phyloP scores from a whole-genome alignment of 2,329 filamentous ascomycete species.

The Fonsecaea multimorphosa region DNA sequence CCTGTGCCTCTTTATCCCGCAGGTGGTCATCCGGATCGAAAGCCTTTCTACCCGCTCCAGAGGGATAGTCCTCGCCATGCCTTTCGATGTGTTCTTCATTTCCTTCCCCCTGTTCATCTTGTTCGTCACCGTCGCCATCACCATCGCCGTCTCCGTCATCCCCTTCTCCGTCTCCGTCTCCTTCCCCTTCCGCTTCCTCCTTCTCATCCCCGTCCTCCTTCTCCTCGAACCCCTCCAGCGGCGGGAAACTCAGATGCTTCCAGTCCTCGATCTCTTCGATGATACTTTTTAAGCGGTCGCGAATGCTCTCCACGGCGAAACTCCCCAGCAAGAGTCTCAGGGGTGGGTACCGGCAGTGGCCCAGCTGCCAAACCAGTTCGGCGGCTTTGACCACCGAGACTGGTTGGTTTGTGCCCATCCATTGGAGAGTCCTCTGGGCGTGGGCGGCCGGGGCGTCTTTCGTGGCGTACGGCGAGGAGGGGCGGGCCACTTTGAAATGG shows the following conservation, averaged over 20 bases:
- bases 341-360: slow-evolving; percentile 92
- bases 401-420: slow-evolving; percentile 90
- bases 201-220: slow-evolving; percentile 33
- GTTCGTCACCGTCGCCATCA: slow-evolving; percentile 17
- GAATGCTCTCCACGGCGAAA: slow-evolving; percentile 94
- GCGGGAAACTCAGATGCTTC: slow-evolving; percentile 79
- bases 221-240: slow-evolving; percentile 43
- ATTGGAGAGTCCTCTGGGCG: slow-evolving; percentile 88
- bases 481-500: slow-evolving; percentile 87
- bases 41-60: background rate
- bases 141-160: slow-evolving; percentile 25
- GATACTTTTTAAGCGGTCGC: slow-evolving; percentile 85
- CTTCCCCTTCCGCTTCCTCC: slow-evolving; percentile 31
- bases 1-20: background rate
- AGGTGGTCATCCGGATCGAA: background rate
- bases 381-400: slow-evolving; percentile 92
- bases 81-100: background rate
- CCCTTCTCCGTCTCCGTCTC: slow-evolving; percentile 25
- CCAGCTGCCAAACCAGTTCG: slow-evolving; percentile 92
- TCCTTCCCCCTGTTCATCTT: background rate
- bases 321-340: slow-evolving; percentile 84
- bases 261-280: slow-evolving; percentile 95
- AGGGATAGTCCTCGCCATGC: slow-evolving; percentile 13
- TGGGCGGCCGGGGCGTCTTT: slow-evolving; percentile 84
- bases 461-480: slow-evolving; percentile 79